A percentile compares a stretch with the other conserved stretches of the same genome.
Conservation (phyloP, 179 eudicot genomes). For the Heliamphora pulchella region DNA sequence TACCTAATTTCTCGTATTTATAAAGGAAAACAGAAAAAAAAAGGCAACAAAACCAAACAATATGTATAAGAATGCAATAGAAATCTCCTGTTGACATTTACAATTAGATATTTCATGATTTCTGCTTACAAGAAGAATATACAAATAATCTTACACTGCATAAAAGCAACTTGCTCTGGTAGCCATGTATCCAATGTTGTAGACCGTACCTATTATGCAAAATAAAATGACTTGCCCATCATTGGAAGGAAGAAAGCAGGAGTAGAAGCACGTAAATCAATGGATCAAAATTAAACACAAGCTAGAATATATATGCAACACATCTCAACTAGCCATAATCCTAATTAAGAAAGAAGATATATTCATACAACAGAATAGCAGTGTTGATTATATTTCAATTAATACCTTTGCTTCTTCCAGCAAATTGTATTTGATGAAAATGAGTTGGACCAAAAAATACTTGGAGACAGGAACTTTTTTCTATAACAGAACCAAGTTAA, state of each 20-base stretch:
- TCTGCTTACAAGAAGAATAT: neutral
- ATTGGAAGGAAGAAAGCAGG: neutral
- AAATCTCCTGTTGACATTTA: neutral
- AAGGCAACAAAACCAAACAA: neutral
- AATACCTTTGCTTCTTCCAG: no score
- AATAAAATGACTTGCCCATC: neutral
- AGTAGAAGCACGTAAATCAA: neutral
- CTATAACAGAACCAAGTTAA: neutral
- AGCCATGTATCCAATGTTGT: constrained; percentile 57
- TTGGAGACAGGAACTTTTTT: neutral
- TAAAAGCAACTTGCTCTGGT: constrained; percentile 48
- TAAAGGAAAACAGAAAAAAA: neutral
- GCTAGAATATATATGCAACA: neutral
- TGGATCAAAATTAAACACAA: neutral
- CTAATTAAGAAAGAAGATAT: constrained; percentile 1
- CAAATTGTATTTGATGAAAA: no score
- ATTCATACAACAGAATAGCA: neutral
- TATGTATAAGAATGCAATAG: neutral
- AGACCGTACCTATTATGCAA: constrained; percentile 40
- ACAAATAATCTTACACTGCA: constrained; percentile 37
- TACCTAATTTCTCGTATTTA: neutral
- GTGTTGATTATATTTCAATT: neutral
- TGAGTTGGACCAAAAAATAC: neutral
- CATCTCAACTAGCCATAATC: neutral
- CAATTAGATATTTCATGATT: neutral